phyloP scores from a whole-genome alignment of 2,329 filamentous ascomycete species.

The Talaromyces sp. region DNA sequence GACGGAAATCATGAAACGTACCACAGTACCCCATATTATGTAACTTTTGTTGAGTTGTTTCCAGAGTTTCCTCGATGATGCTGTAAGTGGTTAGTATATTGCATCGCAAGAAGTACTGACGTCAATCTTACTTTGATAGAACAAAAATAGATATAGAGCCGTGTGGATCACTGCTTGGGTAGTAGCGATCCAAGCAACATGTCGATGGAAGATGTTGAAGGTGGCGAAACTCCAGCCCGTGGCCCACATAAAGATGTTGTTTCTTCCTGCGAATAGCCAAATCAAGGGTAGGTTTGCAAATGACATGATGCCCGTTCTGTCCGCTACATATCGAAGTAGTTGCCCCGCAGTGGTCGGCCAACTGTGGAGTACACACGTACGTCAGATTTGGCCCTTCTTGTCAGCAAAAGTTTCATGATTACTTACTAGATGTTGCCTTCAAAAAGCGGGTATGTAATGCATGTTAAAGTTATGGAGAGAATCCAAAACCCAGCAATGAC shows the following conservation, averaged over 20 bases:
- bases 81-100: background rate
- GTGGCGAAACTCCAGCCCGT: constrained; percentile 66
- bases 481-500: constrained; percentile 41
- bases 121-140: constrained; percentile 13
- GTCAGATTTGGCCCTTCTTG: background rate
- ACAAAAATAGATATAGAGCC: constrained; percentile 49
- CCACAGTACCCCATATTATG: constrained; percentile 17
- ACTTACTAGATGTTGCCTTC: constrained; percentile 45
- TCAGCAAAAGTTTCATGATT: background rate
- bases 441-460: constrained; percentile 42
- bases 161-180: constrained; percentile 61
- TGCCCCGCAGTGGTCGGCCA: constrained; percentile 25
- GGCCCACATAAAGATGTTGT: constrained; percentile 61
- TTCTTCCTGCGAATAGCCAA: constrained; percentile 63
- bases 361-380: background rate
- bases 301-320: constrained; percentile 60
- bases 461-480: constrained; percentile 40
- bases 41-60: constrained; percentile 4
- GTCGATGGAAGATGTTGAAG: constrained; percentile 64
- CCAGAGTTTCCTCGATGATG: background rate
- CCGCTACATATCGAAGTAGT: constrained; percentile 53
- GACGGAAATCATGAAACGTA: constrained; percentile 10
- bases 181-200: constrained; percentile 59
- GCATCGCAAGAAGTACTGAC: background rate
- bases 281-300: constrained; percentile 60